Conservation (phyloP, 1,139 yeast species). For the Blastobotrys proliferans region DNA sequence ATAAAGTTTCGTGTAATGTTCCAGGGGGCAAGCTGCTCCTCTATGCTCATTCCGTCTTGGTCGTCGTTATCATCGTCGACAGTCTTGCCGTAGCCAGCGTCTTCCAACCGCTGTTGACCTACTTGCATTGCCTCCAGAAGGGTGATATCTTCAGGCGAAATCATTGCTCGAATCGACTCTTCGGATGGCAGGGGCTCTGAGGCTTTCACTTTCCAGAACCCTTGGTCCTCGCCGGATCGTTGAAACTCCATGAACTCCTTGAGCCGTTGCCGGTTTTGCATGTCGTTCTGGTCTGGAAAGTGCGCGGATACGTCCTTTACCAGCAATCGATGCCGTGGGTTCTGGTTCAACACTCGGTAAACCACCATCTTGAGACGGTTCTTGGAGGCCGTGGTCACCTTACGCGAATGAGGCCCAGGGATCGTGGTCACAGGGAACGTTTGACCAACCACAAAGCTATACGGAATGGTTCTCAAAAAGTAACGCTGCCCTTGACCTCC, state of each 20-base stretch:
- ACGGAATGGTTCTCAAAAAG: constrained; percentile 61
- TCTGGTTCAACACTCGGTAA: constrained; percentile 76
- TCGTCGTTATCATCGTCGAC: constrained; percentile 42
- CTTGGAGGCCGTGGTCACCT: constrained; percentile 89
- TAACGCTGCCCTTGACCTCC: constrained; percentile 52
- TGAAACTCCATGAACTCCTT: constrained; percentile 99
- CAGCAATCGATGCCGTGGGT: constrained; percentile 67
- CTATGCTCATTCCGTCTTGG: constrained; percentile 50
- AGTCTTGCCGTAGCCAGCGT: constrained; percentile 53
- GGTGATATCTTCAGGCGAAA: constrained; percentile 88
- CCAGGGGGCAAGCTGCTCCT: constrained; percentile 94
- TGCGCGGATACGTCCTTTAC: constrained; percentile 88
- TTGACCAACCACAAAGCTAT: constrained; percentile 85
- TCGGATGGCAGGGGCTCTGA: constrained; percentile 70
- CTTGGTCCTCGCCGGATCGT: constrained; percentile 91
- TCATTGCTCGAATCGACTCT: constrained; percentile 77
- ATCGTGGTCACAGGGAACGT: constrained; percentile 89
- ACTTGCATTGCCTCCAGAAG: constrained; percentile 89
- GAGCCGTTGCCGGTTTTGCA: constrained; percentile 92
- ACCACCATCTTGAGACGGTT: constrained; percentile 92
- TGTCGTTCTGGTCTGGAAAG: constrained; percentile 95
- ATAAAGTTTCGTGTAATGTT: constrained; percentile 84
- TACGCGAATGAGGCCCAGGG: constrained; percentile 97
- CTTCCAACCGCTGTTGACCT: constrained; percentile 82
- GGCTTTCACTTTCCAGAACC: constrained; percentile 87